Evolutionary conservation across 306 rosid species (phyloP).

Genomic region (Cucurbita pepo): DNA sequence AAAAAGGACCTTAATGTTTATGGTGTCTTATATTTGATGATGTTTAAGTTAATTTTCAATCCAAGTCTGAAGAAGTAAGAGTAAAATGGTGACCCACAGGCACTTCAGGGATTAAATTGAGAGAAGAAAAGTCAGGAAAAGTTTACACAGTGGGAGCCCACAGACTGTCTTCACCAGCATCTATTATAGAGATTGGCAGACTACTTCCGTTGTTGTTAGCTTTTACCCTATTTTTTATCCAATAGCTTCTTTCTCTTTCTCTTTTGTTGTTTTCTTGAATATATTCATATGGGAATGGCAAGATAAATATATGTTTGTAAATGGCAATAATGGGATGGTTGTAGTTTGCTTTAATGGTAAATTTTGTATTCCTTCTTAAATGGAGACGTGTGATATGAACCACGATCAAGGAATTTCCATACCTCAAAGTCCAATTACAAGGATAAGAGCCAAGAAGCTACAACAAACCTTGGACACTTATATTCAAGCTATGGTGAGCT

Average conservation of each 20-base stretch:
- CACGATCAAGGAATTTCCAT: too few relatives aligned
- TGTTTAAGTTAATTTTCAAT: background rate
- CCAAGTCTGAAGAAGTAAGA: background rate
- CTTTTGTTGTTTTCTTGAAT: background rate
- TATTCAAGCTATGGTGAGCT: too few relatives aligned
- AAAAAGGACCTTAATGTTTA: too few relatives aligned
- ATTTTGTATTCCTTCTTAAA: background rate
- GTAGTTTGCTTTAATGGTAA: background rate
- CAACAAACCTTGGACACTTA: too few relatives aligned
- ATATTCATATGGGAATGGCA: background rate
- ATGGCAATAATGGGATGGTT: background rate
- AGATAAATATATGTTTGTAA: background rate
- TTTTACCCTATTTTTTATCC: constrained; percentile 18
- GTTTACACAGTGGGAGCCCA: constrained; percentile 48
- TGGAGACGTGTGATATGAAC: background rate
- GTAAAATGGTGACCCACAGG: constrained; percentile 2
- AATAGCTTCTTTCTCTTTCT: constrained; percentile 2
- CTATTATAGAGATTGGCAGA: constrained; percentile 24
- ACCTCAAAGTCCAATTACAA: too few relatives aligned
- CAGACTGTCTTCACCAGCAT: constrained; percentile 34
- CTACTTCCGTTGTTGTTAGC: constrained; percentile 28
- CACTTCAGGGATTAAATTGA: constrained; percentile 54
- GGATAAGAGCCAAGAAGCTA: too few relatives aligned
- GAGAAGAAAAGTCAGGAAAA: constrained; percentile 39
- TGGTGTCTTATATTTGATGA: too few relatives aligned